phyloP scores from a whole-genome alignment of 2,329 filamentous ascomycete genomes.

The Phialophora chinensis region DNA sequence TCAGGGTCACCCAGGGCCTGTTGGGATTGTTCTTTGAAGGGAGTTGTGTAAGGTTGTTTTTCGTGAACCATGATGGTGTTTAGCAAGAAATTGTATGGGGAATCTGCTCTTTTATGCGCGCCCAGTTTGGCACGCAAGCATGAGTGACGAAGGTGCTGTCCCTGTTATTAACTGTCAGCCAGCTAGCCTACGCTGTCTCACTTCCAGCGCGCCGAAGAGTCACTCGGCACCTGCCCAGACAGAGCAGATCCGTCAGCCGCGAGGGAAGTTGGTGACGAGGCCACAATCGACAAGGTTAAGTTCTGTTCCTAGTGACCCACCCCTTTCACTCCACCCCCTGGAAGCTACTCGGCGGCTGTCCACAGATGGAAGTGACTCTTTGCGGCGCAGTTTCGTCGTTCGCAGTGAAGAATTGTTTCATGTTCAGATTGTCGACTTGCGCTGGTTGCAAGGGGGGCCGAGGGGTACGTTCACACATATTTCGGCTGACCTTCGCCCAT shows the following conservation, averaged over 20 bases:
- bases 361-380: neutral
- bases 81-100: neutral
- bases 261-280: neutral
- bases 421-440: neutral
- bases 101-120: neutral
- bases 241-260: neutral
- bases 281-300: neutral
- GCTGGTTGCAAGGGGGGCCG: neutral
- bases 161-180: neutral
- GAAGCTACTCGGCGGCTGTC: neutral
- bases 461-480: neutral
- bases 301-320: neutral
- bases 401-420: neutral
- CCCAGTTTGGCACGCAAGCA: neutral
- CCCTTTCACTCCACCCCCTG: neutral
- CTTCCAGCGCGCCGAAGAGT: conserved; percentile 1
- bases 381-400: neutral
- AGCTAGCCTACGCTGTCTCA: neutral
- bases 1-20: neutral
- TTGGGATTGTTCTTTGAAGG: neutral
- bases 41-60: neutral
- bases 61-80: neutral
- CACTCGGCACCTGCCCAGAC: neutral
- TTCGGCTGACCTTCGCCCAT: neutral
- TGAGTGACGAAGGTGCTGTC: neutral